Conservation (phyloP, 306 rosid genomes). For the Lathyrus tuberosus region DNA sequence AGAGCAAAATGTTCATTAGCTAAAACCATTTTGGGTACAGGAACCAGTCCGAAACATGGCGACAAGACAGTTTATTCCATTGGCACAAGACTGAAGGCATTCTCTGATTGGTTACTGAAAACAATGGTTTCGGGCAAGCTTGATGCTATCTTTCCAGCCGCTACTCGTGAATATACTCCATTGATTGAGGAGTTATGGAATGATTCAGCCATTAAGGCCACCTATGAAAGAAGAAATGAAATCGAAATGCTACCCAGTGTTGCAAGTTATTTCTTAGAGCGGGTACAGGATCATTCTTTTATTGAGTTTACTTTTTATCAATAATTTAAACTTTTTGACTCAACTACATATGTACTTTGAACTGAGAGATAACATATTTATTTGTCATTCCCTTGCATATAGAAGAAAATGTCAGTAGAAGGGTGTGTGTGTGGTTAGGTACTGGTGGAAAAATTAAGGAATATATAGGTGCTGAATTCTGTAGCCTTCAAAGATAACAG, state of each 20-base stretch:
- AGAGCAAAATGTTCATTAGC: constrained; percentile 13
- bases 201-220: constrained; percentile 80
- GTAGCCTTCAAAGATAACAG: constrained; percentile 19
- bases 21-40: constrained; percentile 49
- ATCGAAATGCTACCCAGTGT: constrained; percentile 88
- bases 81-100: constrained; percentile 87
- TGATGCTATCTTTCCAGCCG: constrained; percentile 96
- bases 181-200: constrained; percentile 89
- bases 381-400: constrained; percentile 16
- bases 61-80: constrained; percentile 66
- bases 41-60: constrained; percentile 46
- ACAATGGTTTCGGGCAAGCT: constrained; percentile 87
- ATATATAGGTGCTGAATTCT: constrained; percentile 9
- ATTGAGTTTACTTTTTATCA: constrained; percentile 22
- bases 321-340: constrained; percentile 19
- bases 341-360: constrained; percentile 21
- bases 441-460: constrained; percentile 11
- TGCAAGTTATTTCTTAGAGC: constrained; percentile 88
- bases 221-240: constrained; percentile 86
- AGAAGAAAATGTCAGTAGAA: constrained; percentile 15
- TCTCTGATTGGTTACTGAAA: constrained; percentile 99
- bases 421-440: not conserved
- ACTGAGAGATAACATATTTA: constrained; percentile 16
- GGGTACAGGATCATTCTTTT: constrained; percentile 58
- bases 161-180: constrained; percentile 95